Evolutionary conservation across 495 filamentous ascomycete genomes (phyloP), one percentile per base, ranked within the genome.

Genomic region (Penicillium roqueforti): DNA sequence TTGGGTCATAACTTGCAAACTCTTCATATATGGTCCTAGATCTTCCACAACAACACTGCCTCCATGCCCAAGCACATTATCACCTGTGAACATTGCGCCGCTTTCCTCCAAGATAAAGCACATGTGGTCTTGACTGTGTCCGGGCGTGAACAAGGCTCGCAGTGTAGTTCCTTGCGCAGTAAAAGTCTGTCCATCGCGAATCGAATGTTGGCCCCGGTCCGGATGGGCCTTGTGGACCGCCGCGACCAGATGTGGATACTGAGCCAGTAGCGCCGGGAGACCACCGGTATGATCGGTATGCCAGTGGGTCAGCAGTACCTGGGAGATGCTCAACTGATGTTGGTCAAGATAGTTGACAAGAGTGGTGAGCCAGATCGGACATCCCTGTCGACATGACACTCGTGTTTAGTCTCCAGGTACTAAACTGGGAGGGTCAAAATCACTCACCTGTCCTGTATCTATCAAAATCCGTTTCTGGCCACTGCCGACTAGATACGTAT

Each of bases 11-110:
- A 28, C 51, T 3, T 54, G 47, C 7, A 78, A 60, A 14, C 44
- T 67, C 9, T 52, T 45, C 73, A 77, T 77, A 28, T 64, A 78
- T 7, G 41, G 47, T 6, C 65, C 61, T 0, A 79, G 68, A 4
- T 75, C 57, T 52, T 77, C 73, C 1, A 72, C 14, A 26, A 50
- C 56, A 4, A 55, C 60, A 10, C 53, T 57, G 45, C 23, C 45
- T 23, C 75, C 76, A 51, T 79, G 74, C 0, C 74, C 75, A 3
- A 79, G 71, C 6, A 77, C 50, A 55, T 76, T 95, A 63, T 96
- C 91, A 9, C 88, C 91, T 0, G 89, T 93, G 71, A 95, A 93
- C 73, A 95, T 74, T 20, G 87, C 89, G 51, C 87, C 77, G 53
- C 89, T 85, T 47, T 85, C 78, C 19, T 71, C 61, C 2, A 79